These are phyloP conservation scores for Lactarius tabidus DNA, from an alignment of 768 basidiomycete genomes.

Conservation along the genomic window DNA sequence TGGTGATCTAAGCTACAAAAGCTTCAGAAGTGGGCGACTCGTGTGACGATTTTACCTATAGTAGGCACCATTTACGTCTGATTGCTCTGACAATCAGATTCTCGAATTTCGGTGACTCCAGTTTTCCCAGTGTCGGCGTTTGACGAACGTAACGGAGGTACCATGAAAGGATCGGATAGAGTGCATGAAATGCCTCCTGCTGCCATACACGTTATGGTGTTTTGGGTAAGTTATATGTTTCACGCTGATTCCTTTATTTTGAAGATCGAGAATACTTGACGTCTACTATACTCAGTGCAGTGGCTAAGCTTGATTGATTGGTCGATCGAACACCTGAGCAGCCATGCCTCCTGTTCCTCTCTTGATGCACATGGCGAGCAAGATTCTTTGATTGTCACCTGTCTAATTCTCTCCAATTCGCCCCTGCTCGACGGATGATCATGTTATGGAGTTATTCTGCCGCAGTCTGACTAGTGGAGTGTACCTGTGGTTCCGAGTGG, in stretches of 20 bases:
- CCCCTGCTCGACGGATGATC: not conserved
- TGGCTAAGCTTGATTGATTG: not conserved
- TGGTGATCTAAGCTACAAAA: too few relatives aligned
- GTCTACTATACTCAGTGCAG: not conserved
- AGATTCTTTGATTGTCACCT: not conserved
- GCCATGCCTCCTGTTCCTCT: not conserved
- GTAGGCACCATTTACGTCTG: not conserved
- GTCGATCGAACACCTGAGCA: not conserved
- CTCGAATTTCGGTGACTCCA: not conserved
- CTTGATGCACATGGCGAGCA: not conserved
- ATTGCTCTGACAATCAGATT: not conserved
- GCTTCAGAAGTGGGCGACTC: constrained; percentile 7
- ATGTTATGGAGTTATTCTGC: not conserved
- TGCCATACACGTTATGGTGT: too few relatives aligned
- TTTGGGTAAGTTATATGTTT: too few relatives aligned
- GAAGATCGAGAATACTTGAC: not conserved
- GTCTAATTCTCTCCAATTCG: not conserved
- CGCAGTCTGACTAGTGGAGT: not conserved
- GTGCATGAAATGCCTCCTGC: not conserved
- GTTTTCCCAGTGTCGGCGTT: not conserved
- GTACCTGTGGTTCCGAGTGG: not conserved
- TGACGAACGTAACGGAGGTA: not conserved
- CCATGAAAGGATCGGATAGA: not conserved
- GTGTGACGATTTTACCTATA: not conserved
- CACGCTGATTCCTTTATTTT: too few relatives aligned